A percentile compares a stretch with the other conserved stretches of the same genome.
phyloP scores from a whole-genome alignment of 768 basidiomycete genomes.

The Agaricus sinodeliciosus region DNA sequence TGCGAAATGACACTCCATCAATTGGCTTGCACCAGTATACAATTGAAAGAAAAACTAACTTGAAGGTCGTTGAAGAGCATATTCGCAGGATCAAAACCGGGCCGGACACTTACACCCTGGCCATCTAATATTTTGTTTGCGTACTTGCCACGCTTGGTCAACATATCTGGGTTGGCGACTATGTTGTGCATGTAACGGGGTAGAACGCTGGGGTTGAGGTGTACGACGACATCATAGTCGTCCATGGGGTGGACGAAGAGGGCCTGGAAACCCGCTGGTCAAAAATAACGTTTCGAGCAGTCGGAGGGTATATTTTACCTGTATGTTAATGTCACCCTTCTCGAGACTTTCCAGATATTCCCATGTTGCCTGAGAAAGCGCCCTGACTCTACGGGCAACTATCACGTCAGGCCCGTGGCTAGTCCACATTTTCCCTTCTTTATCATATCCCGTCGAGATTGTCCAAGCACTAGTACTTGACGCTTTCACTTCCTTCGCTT shows the following conservation, averaged over 20 bases:
- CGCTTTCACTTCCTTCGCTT: slow-evolving; percentile 13
- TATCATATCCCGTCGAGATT: slow-evolving; percentile 73
- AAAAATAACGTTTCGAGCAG: not conserved
- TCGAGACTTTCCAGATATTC: slow-evolving; percentile 48
- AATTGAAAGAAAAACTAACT: slow-evolving; percentile 33
- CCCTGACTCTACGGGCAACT: slow-evolving; percentile 65
- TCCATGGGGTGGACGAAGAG: slow-evolving; percentile 79
- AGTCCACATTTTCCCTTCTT: slow-evolving; percentile 74
- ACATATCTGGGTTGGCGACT: slow-evolving; percentile 38
- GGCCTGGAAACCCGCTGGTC: slow-evolving; percentile 34
- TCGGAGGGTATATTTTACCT: slow-evolving; percentile 34
- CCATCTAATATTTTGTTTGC: slow-evolving; percentile 33
- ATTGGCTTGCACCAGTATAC: not conserved
- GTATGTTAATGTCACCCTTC: slow-evolving; percentile 43
- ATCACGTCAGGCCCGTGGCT: slow-evolving; percentile 55
- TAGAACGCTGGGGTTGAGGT: slow-evolving; percentile 56
- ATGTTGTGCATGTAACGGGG: slow-evolving; percentile 76
- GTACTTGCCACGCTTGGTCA: slow-evolving; percentile 37
- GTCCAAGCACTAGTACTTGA: slow-evolving; percentile 56
- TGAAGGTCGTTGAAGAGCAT: slow-evolving; percentile 65
- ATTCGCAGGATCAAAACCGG: slow-evolving; percentile 78
- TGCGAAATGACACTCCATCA: slow-evolving; percentile 21
- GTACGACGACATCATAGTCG: slow-evolving; percentile 83
- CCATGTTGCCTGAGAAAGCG: slow-evolving; percentile 73
- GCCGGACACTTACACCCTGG: slow-evolving; percentile 29